Percentiles rank a stretch among this genome's conserved stretches.
Conservation (phyloP, 257 asterid species). For the Rehmannia glutinosa region DNA sequence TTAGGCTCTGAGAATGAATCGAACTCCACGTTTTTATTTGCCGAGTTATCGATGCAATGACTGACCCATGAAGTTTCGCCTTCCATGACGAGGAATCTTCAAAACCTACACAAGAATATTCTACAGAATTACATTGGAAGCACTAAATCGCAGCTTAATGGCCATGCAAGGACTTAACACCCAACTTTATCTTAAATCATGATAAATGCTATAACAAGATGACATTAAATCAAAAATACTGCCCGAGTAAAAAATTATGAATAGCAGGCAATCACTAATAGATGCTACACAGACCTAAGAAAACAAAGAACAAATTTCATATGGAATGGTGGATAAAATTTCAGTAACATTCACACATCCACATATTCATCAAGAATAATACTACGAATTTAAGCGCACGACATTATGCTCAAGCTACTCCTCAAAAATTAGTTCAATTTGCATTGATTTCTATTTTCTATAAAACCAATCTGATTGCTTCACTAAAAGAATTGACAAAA, state of each 20-base stretch:
- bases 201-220: not conserved
- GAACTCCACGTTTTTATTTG: slow-evolving; percentile 22
- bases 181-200: not conserved
- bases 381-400: not conserved
- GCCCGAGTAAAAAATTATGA: not conserved
- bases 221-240: not conserved
- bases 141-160: no score
- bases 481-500: not conserved
- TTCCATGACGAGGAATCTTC: slow-evolving; percentile 46
- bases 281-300: not conserved
- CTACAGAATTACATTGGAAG: no score
- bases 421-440: slow-evolving; percentile 1
- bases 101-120: slow-evolving; percentile 23
- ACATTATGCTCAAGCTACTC: not conserved
- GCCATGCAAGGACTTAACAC: no score
- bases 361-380: not conserved
- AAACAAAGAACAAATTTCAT: not conserved
- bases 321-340: no score
- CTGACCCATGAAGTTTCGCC: slow-evolving; percentile 84
- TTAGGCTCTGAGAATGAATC: slow-evolving; percentile 43
- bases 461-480: not conserved
- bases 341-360: not conserved
- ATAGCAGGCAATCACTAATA: not conserved
- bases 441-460: not conserved
- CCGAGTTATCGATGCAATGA: slow-evolving; percentile 37